Evolutionary conservation across 148 eudicot genomes (phyloP).

Genomic region (Chenopodium berlandieri): DNA sequence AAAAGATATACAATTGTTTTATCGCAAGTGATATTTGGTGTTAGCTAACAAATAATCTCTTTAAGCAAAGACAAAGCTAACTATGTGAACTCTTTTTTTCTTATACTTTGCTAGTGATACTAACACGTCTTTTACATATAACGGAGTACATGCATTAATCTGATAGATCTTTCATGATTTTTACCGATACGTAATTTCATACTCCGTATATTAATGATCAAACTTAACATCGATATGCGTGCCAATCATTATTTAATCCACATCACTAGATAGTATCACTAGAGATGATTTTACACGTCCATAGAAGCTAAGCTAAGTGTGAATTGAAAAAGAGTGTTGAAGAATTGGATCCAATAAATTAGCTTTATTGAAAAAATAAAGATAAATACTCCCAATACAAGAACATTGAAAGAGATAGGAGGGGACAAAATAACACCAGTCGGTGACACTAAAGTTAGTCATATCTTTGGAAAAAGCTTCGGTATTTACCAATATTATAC

Average conservation of each 20-base stretch:
- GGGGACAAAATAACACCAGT: slow-evolving; percentile 23
- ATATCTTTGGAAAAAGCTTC: slow-evolving; percentile 35
- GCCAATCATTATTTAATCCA: neutral
- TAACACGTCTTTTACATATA: no score
- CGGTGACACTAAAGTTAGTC: slow-evolving; percentile 35
- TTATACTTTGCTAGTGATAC: no score
- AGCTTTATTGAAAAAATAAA: slow-evolving; percentile 14
- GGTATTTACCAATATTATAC: neutral
- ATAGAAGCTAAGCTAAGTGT: neutral
- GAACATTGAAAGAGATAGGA: slow-evolving; percentile 17
- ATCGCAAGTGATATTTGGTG: no score
- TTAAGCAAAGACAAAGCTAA: no score
- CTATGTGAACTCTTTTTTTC: no score
- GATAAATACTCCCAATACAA: slow-evolving; percentile 1
- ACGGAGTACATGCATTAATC: no score
- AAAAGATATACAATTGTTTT: no score
- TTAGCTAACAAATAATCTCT: no score
- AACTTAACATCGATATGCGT: no score
- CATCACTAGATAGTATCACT: neutral
- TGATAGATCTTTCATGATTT: no score
- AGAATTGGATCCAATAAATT: slow-evolving; percentile 18
- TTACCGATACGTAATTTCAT: no score
- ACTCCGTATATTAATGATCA: no score
- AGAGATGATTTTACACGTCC: neutral
- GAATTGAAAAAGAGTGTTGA: slow-evolving; percentile 15